These are phyloP conservation scores for Vitis hybrid DNA, from an alignment of 177 flowering plant species.

Conservation along the genomic window DNA sequence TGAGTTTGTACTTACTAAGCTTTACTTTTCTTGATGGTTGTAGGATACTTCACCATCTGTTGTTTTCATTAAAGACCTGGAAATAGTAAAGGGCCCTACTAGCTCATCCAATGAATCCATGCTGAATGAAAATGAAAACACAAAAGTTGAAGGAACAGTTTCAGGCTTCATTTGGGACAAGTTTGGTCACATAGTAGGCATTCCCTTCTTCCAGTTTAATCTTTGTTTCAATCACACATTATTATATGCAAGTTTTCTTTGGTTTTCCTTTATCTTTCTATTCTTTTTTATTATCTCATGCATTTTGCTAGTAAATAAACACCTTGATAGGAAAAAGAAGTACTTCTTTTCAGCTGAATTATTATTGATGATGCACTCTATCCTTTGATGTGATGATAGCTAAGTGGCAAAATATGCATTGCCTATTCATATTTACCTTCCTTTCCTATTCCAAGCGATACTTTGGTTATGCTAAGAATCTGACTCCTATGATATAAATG, in stretches of 20 bases:
- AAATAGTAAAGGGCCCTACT: constrained; percentile 40
- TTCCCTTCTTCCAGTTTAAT: constrained; percentile 9
- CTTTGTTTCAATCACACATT: background rate
- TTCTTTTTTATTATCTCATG: background rate
- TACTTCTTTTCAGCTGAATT: too few species aligned
- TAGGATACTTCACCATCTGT: constrained; percentile 82
- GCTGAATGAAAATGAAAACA: constrained; percentile 46
- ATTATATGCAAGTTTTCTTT: background rate
- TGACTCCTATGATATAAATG: too few species aligned
- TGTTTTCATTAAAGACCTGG: constrained; percentile 72
- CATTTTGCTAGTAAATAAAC: too few species aligned
- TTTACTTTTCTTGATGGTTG: constrained; percentile 12
- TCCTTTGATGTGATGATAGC: too few species aligned
- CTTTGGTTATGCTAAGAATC: too few species aligned
- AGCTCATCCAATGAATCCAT: constrained; percentile 20
- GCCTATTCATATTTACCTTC: too few species aligned
- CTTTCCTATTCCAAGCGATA: too few species aligned
- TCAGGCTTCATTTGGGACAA: constrained; percentile 96
- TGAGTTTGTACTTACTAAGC: background rate
- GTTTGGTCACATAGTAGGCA: constrained; percentile 86
- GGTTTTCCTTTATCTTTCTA: background rate
- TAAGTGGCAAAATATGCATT: too few species aligned
- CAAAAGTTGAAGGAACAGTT: constrained; percentile 89
- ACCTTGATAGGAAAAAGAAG: too few species aligned
- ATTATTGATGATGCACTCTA: too few species aligned